Base-by-base conservation (phyloP, 2,329 filamentous ascomycete species). In the Teratosphaeria gauchensis region DNA sequence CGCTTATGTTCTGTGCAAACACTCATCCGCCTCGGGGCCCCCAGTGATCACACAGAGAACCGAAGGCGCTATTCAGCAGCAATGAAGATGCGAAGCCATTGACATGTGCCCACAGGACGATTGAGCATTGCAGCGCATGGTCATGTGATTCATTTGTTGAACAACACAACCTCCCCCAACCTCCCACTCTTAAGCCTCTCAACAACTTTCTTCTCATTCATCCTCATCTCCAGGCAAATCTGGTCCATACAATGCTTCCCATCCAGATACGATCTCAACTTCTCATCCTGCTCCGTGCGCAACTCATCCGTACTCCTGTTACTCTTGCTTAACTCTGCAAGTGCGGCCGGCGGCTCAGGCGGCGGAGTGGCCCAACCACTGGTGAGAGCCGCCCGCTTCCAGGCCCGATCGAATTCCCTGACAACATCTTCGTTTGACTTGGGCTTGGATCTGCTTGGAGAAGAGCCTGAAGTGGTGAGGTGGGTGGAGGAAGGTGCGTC, bases 171-270 rank as follows among this genome's bases (percentile, higher is more conserved):
- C 54, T 71, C 68, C 5, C 69, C 69, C 52, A 69, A 61, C 30
- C 61, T 58, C 9, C 65, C 83, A 60, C 76, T 79, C 72, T 84
- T 85, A 54, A 94, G 73, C 71, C 81, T 84, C 42, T 84, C 83
- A 75, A 90, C 79, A 16, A 92, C 84, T 67, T 88, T 85, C 59
- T 78, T 80, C 68, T 92, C 87, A 6, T 82, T 83, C 69, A 90
- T 70, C 62, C 87, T 85, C 71, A 85, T 79, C 75, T 91, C 88
- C 1, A 86, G 88, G 69, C 89, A 89, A 64, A 92, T 90, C 77
- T 92, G 85, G 74, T 94, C 90, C 72, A 92, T 88, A 65, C 82
- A 84, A 70, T 90, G 87, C 63, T 81, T 81, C 0, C 89, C 90
- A 72, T 92, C 87, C 11, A 87, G 80, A 68, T 89, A 92, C 67